Percentiles rank a stretch among this genome's conserved stretches.
These are phyloP conservation scores for Cladosporium sp. DNA, from an alignment of 2,329 filamentous ascomycete species.

Conservation along the genomic window DNA sequence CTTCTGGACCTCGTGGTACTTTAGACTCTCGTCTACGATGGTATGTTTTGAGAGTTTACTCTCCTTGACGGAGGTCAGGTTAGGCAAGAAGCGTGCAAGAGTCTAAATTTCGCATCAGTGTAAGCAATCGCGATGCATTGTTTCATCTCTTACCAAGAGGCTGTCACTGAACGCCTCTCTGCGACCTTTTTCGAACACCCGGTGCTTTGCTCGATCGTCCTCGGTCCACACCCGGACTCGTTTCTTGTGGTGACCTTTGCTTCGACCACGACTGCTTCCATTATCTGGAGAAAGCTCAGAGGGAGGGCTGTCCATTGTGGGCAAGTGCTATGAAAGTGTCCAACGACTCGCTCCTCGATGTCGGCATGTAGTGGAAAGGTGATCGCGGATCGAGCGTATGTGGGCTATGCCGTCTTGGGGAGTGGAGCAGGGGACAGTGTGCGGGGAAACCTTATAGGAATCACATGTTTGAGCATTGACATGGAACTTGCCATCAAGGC, in stretches of 20 bases:
- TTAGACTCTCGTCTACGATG: constrained; percentile 22
- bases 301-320: constrained; percentile 6
- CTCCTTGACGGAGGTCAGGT: constrained; percentile 20
- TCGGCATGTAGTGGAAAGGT: neutral
- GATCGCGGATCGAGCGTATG: neutral
- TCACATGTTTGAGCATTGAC: neutral
- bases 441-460: neutral
- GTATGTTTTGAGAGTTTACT: constrained; percentile 24
- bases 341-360: neutral
- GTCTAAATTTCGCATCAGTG: neutral
- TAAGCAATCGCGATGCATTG: neutral
- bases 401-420: neutral
- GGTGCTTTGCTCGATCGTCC: constrained; percentile 22
- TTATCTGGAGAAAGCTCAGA: constrained; percentile 9
- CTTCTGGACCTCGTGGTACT: constrained; percentile 19
- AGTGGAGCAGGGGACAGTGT: neutral
- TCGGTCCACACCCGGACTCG: constrained; percentile 11
- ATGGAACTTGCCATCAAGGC: neutral
- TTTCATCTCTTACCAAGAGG: constrained; percentile 13
- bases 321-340: neutral
- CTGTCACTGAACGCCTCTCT: constrained; percentile 24
- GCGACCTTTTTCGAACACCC: constrained; percentile 22
- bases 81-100: constrained; percentile 21
- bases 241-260: constrained; percentile 13
- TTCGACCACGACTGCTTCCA: constrained; percentile 1